A percentile compares a stretch with the other conserved stretches of the same genome.
Evolutionary conservation across 495 filamentous ascomycete species (phyloP).

Genomic region (Penicillium lagena): DNA sequence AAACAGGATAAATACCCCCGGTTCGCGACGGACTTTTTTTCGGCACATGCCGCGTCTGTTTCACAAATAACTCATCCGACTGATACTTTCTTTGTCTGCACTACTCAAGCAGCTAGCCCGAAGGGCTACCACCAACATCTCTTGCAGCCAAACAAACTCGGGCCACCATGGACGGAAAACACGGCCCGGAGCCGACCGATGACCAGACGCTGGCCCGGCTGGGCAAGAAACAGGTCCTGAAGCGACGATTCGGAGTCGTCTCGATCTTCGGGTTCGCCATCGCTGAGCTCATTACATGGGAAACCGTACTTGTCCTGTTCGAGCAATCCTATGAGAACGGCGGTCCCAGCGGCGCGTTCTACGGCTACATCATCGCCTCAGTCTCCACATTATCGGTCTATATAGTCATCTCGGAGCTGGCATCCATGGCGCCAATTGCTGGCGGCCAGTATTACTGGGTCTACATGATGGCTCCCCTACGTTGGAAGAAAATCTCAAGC

Average conservation of each 20-base stretch:
- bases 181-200: conserved; percentile 7
- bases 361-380: conserved; percentile 44
- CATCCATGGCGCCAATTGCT: conserved; percentile 38
- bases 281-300: conserved; percentile 32
- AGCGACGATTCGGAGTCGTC: conserved; percentile 30
- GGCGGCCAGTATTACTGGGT: conserved; percentile 42
- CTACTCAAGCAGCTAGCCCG: too few species aligned
- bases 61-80: too few species aligned
- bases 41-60: too few species aligned
- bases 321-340: conserved; percentile 27
- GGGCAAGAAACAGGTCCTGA: conserved; percentile 34
- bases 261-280: conserved; percentile 34
- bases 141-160: too few species aligned
- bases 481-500: conserved; percentile 24
- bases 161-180: too few species aligned
- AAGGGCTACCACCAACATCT: too few species aligned
- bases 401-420: conserved; percentile 39
- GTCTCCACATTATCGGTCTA: conserved; percentile 38
- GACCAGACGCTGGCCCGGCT: conserved; percentile 23
- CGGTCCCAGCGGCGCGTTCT: conserved; percentile 41
- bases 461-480: conserved; percentile 28
- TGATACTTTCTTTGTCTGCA: too few species aligned
- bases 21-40: too few species aligned
- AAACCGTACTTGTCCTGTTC: conserved; percentile 25
- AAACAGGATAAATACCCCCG: too few species aligned